Percentiles rank a stretch among this genome's conserved stretches.
Conservation (phyloP, 345 rosid species). For the Murraya koenigii region DNA sequence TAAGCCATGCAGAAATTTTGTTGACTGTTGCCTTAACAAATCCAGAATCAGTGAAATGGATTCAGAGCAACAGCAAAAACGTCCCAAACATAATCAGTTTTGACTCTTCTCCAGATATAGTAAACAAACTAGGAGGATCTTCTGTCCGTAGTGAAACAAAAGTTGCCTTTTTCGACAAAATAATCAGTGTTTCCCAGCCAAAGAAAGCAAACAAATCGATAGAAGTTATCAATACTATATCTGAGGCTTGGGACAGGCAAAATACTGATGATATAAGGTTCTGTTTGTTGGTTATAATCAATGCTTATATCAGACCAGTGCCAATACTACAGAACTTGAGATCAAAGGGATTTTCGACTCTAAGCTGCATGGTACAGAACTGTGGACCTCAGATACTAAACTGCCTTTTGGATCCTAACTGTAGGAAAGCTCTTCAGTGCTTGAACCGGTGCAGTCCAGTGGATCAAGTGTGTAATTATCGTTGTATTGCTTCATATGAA, state of each 20-base stretch:
- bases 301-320: slow-evolving; percentile 79
- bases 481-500: slow-evolving; percentile 95
- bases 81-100: slow-evolving; percentile 65
- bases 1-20: slow-evolving; percentile 57
- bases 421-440: slow-evolving; percentile 92
- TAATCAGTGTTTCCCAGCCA: slow-evolving; percentile 22
- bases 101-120: slow-evolving; percentile 46
- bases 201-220: slow-evolving; percentile 38
- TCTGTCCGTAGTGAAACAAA: slow-evolving; percentile 29
- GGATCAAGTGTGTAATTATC: slow-evolving; percentile 88
- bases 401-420: slow-evolving; percentile 79
- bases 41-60: slow-evolving; percentile 60
- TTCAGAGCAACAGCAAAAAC: slow-evolving; percentile 35
- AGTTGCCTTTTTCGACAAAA: slow-evolving; percentile 32
- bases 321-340: slow-evolving; percentile 75
- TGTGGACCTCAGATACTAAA: slow-evolving; percentile 83
- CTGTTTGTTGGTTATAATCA: slow-evolving; percentile 74
- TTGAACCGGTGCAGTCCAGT: slow-evolving; percentile 87
- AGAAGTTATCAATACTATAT: slow-evolving; percentile 59
- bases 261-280: slow-evolving; percentile 91
- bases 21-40: slow-evolving; percentile 53
- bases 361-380: slow-evolving; percentile 79
- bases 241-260: slow-evolving; percentile 79
- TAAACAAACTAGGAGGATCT: slow-evolving; percentile 62
- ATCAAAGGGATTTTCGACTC: slow-evolving; percentile 84